Evolutionary conservation across 768 basidiomycete species (phyloP).

Genomic region (Suillus subaureus): DNA sequence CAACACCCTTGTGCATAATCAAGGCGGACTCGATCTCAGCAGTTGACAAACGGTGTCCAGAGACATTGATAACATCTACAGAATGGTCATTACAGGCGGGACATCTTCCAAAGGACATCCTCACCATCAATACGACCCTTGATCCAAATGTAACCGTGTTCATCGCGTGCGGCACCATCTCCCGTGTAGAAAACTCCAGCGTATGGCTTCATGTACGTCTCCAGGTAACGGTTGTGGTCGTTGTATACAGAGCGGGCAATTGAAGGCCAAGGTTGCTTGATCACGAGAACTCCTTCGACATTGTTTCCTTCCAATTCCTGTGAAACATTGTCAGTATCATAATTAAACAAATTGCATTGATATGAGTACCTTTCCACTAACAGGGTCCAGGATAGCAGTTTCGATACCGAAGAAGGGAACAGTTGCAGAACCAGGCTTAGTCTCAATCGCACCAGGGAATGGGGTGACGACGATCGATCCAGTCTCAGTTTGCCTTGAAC

Average conservation of each 20-base stretch:
- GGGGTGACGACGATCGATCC: conserved; percentile 95
- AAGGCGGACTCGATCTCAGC: conserved; percentile 98
- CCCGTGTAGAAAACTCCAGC: conserved; percentile 96
- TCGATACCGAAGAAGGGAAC: conserved; percentile 98
- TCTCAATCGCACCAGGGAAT: conserved; percentile 93
- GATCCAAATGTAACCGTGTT: conserved; percentile 98
- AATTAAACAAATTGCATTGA: neutral
- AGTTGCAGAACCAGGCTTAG: conserved; percentile 95
- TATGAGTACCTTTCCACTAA: conserved; percentile 60
- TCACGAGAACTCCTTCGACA: conserved; percentile 88
- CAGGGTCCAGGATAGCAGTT: conserved; percentile 83
- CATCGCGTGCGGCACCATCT: conserved; percentile 92
- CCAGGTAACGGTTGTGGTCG: conserved; percentile 87
- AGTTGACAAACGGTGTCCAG: conserved; percentile 94
- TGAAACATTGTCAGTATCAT: conserved; percentile 4
- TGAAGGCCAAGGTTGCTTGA: conserved; percentile 91
- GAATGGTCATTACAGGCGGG: conserved; percentile 3
- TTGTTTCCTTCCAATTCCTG: conserved; percentile 74
- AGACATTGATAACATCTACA: conserved; percentile 95
- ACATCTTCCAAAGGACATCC: conserved; percentile 25
- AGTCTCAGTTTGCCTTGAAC: conserved; percentile 90
- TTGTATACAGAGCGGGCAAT: conserved; percentile 91
- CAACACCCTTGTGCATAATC: conserved; percentile 92
- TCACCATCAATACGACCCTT: conserved; percentile 93
- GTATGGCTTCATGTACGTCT: conserved; percentile 84